A percentile compares a stretch with the other conserved stretches of the same genome.
Evolutionary conservation across 2,329 filamentous ascomycete genomes (phyloP).

Genomic region (Didymella lethalis): DNA sequence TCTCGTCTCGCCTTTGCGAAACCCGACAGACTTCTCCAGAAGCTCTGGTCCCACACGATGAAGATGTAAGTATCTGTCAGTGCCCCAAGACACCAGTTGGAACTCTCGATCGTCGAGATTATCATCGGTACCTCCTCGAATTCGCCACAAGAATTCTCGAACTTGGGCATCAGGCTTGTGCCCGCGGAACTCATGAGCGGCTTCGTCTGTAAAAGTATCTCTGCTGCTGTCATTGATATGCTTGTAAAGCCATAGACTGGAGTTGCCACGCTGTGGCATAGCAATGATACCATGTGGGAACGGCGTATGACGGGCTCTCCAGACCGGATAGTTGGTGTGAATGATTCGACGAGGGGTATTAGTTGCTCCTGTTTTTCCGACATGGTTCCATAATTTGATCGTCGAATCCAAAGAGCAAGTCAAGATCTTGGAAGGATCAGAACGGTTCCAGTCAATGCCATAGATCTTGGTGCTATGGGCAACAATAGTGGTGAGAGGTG

Average conservation of each 20-base stretch:
- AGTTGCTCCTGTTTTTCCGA: constrained; percentile 60
- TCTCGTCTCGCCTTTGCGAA: constrained; percentile 72
- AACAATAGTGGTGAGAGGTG: constrained; percentile 81
- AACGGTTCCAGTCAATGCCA: constrained; percentile 92
- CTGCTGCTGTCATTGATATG: constrained; percentile 57
- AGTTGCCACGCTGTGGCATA: constrained; percentile 90
- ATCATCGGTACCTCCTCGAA: constrained; percentile 70
- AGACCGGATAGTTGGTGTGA: constrained; percentile 83
- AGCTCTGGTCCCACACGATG: constrained; percentile 73
- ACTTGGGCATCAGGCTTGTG: constrained; percentile 67
- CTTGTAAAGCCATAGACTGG: constrained; percentile 85
- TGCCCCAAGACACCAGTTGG: constrained; percentile 91
- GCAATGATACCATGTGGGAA: constrained; percentile 86
- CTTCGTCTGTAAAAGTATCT: constrained; percentile 38
- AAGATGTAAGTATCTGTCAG: constrained; percentile 81
- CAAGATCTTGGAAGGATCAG: constrained; percentile 72
- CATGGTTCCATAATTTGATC: constrained; percentile 93
- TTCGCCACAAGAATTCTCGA: constrained; percentile 91
- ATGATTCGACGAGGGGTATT: constrained; percentile 66
- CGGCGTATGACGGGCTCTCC: constrained; percentile 89
- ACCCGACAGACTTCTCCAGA: constrained; percentile 72
- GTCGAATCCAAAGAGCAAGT: constrained; percentile 92
- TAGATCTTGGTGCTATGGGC: constrained; percentile 95
- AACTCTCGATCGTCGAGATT: constrained; percentile 86
- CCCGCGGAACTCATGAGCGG: constrained; percentile 59